Base-by-base conservation (phyloP, 73 alveolate genomes). In the Effrenium voratum region DNA sequence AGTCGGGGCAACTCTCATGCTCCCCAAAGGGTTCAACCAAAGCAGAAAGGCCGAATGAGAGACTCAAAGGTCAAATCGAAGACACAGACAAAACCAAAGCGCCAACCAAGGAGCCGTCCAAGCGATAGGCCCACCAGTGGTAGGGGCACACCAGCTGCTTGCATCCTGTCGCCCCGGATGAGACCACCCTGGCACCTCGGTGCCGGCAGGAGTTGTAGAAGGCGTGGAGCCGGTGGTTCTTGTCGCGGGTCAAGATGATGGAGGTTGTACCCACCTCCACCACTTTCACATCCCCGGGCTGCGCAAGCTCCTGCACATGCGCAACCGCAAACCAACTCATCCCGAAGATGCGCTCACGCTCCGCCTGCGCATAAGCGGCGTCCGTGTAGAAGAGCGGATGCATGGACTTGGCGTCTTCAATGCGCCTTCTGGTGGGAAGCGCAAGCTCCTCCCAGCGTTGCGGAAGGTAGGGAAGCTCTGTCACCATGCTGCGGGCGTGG, bases 61-160 rank as follows among this genome's bases (percentile, higher is more conserved):
- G n/a, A n/a, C n/a, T n/a, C n/a, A n/a, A n/a, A n/a, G n/a, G n/a
- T n/a, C n/a, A n/a, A n/a, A n/a, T n/a, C n/a, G n/a, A n/a, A n/a
- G n/a, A n/a, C n/a, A n/a, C n/a, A n/a, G n/a, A n/a, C n/a, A n/a
- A n/a, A n/a, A n/a, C n/a, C n/a, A n/a, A n/a, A n/a, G n/a, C n/a
- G n/a, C n/a, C n/a, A n/a, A n/a, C n/a, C n/a, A n/a, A n/a, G 40
- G 80, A 13, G 45, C 80, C 80, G 24, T 68, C 80, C 80, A 68
- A 68, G n/a, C 80, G n/a, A 30, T 68, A 68, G 13, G 80, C 80
- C 80, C 80, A 68, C 80, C 80, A 68, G 24, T 68, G 80, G 41
- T 68, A 68, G 12, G 80, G 80, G 41, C 80, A 68, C 44, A 68
- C 80, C 80, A 68, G 41, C 80, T 68, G 80, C 80, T 22, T 68